Conservation (phyloP, 176 grass and related monocot genomes). For the Calamus simplicifolius region DNA sequence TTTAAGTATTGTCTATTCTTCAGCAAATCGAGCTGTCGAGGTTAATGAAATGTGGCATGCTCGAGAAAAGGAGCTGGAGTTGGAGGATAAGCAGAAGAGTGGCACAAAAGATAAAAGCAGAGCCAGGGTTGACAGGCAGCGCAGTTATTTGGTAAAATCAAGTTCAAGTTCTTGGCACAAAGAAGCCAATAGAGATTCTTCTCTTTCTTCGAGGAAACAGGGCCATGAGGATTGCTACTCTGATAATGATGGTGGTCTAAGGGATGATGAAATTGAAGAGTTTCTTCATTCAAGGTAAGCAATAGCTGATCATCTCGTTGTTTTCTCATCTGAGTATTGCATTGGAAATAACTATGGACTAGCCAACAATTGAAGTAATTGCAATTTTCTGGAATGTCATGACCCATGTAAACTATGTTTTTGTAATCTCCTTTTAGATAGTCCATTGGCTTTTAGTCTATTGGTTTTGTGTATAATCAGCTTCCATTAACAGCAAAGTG, state of each 20-base stretch:
- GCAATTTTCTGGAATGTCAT: too few relatives aligned
- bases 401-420: too few relatives aligned
- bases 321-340: too few relatives aligned
- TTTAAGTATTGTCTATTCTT: neutral
- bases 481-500: too few relatives aligned
- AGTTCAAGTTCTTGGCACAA: constrained; percentile 32
- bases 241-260: constrained; percentile 35
- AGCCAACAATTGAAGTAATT: too few relatives aligned
- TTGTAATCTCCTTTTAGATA: too few relatives aligned
- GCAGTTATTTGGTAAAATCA: constrained; percentile 25
- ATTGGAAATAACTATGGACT: too few relatives aligned
- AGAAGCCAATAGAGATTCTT: constrained; percentile 23
- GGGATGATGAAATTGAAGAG: constrained; percentile 67
- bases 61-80: constrained; percentile 68
- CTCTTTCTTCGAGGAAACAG: constrained; percentile 11
- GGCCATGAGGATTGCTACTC: constrained; percentile 26
- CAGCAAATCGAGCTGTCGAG: constrained; percentile 84
- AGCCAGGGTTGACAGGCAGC: constrained; percentile 23
- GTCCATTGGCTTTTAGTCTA: too few relatives aligned
- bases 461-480: too few relatives aligned
- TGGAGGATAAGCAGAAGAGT: constrained; percentile 48
- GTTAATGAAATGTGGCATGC: constrained; percentile 87
- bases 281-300: constrained; percentile 83
- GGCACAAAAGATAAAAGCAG: constrained; percentile 11
- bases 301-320: too few relatives aligned